Base-by-base conservation (phyloP, 2,329 filamentous ascomycete species). In the Polytolypa hystricis region DNA sequence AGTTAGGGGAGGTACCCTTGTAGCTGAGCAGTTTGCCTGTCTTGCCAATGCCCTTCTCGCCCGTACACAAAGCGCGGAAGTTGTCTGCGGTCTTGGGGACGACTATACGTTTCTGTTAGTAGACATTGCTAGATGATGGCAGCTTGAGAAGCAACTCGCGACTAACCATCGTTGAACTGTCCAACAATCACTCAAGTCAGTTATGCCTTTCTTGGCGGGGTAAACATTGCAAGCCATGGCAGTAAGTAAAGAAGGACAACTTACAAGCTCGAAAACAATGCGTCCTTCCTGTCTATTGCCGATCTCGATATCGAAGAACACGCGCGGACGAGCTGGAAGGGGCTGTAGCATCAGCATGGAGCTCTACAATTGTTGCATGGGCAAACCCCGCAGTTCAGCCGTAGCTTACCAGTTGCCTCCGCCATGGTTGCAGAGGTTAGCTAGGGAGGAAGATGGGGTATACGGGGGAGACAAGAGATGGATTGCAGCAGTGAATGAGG, bases 221-320 rank as follows among this genome's bases (percentile, higher is more conserved):
- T n/a, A 35, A 29, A 26, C n/a, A 9, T n/a, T n/a, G n/a, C n/a
- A n/a, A n/a, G n/a, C n/a, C n/a, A 25, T 25, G 12, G 9, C 12
- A 12, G 12, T 18, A 12, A 37, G 17, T 15, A 9, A n/a, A 21
- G 28, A 11, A 19, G 9, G 9, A 20, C 4, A 33, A 63, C 73
- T 56, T 61, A 78, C 74, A 47, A 98, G 77, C 68, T 94, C 85
- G 63, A 98, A 89, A 44, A 74, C 77, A 58, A 98, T 70, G 47
- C 89, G 81, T 42, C 86, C 87, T 42, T 77, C 73, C 29, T 74
- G 66, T 51, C 77, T 73, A 41, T 75, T 73, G 55, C 82, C 86
- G 55, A 96, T 81, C 43, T 78, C 70, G 57, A 98, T 79, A 67
- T 96, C 87, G 61, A 98, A 95, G 70, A 81, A 98, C 66, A 94